Base-by-base conservation (phyloP, 306 rosid genomes). In the Lathyrus tuberosus region DNA sequence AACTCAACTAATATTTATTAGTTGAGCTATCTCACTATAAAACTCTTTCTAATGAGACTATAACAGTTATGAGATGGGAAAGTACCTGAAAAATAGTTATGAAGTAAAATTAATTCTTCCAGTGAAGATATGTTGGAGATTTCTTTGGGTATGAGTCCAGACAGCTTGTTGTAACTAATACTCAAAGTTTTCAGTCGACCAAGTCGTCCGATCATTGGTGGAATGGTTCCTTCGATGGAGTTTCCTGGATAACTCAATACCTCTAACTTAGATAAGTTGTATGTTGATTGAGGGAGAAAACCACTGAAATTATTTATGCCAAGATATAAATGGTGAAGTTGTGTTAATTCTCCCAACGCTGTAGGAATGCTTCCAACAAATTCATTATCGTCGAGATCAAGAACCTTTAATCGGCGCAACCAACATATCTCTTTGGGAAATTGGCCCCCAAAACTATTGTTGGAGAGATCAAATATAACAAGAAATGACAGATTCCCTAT, bases 21-120 rank as follows among this genome's bases (percentile, higher is more conserved):
- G n/a, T n/a, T n/a, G n/a, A n/a, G n/a, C n/a, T n/a, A n/a, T n/a
- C n/a, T n/a, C n/a, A n/a, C n/a, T n/a, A n/a, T n/a, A n/a, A n/a
- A n/a, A n/a, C n/a, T n/a, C n/a, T n/a, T n/a, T n/a, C n/a, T n/a
- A n/a, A n/a, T n/a, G n/a, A n/a, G n/a, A n/a, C n/a, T n/a, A n/a
- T n/a, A n/a, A n/a, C n/a, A n/a, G n/a, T n/a, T n/a, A n/a, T n/a
- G n/a, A n/a, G n/a, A 28, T 28, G 31, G 4, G 4, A 28, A 2
- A 2, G 9, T 46, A 46, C 52, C 52, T 46, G 10, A 46, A 1
- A 46, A 46, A 6, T 46, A 6, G 52, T 46, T 46, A 5, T 0
- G 0, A n/a, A 0, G 0, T n/a, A 46, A n/a, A 46, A 0, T 0
- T 1, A 46, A 0, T 0, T 0, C 0, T 46, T 46, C 9, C n/a